Evolutionary conservation across 169 alveolate species (phyloP), one percentile per base, ranked within the genome.

Genomic region (Babesia caballi): DNA sequence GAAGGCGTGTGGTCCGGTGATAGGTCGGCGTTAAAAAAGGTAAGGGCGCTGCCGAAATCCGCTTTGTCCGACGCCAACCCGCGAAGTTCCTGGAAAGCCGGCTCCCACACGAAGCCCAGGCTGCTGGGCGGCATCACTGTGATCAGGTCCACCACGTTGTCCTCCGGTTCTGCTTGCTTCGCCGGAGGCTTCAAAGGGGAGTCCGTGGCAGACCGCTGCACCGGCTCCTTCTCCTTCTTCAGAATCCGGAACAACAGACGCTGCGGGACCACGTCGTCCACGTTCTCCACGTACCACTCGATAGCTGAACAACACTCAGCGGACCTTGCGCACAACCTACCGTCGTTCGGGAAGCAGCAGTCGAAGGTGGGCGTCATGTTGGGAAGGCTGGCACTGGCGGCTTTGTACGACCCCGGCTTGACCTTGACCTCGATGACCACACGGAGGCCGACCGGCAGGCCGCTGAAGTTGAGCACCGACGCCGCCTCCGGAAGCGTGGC

Each of bases 401-500:
- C 35, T n/a, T 27, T 44, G 44, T 57, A 81, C 17, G 84, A 51
- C 12, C 44, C 59, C 3, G 88, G 88, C 36, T 41, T 69, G 21
- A 56, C 81, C 44, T 35, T 12, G 15, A 81, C 80, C 52, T 81
- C 73, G 12, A 81, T 61, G 36, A 81, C 47, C n/a, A 81, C 42
- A 19, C 71, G 77, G 11, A 81, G 61, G 27, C 38, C 47, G 28
- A 65, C 78, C 9, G 25, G 61, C 63, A 81, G 47, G 5, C 54
- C 84, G n/a, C 61, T 68, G 42, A 81, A 81, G 11, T 21, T 51
- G 8, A 81, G 17, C 33, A 32, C 50, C 21, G 81, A 53, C 23
- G 88, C 67, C 80, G 71, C 28, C 46, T 81, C 85, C 19, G 66
- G 68, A 40, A 66, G 14, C 40, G 82, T 71, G 3, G 88, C 88